A percentile compares a stretch with the other conserved stretches of the same genome.
Evolutionary conservation across 2,329 filamentous ascomycete genomes (phyloP).

Genomic region (Claviceps africana): DNA sequence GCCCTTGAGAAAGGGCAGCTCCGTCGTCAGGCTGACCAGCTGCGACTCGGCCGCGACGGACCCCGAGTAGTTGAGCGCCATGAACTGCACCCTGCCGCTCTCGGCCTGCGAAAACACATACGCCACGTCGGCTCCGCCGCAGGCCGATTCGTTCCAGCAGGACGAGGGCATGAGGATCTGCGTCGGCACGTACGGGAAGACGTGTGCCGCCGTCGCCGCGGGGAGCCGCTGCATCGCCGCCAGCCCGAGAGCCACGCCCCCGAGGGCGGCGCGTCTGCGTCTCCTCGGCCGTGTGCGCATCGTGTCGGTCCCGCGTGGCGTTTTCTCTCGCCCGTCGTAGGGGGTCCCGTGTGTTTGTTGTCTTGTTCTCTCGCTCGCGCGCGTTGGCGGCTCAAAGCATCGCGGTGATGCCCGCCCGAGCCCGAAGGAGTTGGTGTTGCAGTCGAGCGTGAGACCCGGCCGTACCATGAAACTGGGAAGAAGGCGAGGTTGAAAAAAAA

Average conservation of each 20-base stretch:
- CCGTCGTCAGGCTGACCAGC: slow-evolving; percentile 36
- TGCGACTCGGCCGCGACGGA: slow-evolving; percentile 27
- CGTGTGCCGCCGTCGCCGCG: slow-evolving; percentile 24
- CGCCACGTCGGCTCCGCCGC: slow-evolving; percentile 32
- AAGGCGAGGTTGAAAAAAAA: no score
- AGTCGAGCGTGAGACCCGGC: no score
- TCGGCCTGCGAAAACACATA: slow-evolving; percentile 55
- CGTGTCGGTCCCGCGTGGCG: background rate
- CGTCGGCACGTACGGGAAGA: slow-evolving; percentile 65
- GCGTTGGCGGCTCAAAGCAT: background rate
- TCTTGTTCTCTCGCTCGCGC: background rate
- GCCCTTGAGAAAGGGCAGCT: slow-evolving; percentile 48
- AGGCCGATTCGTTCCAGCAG: slow-evolving; percentile 27
- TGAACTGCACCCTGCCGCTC: slow-evolving; percentile 33
- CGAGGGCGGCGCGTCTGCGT: background rate
- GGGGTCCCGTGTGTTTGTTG: background rate
- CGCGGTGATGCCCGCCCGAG: background rate
- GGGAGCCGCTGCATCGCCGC: slow-evolving; percentile 1
- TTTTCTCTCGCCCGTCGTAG: background rate
- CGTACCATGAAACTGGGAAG: no score
- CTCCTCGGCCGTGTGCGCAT: background rate
- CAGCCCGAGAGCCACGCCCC: slow-evolving; percentile 1
- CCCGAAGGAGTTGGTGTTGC: background rate
- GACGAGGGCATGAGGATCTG: slow-evolving; percentile 45
- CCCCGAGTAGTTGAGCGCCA: slow-evolving; percentile 51